These are phyloP conservation scores for Fusarium sp. DNA, from an alignment of 2,329 filamentous ascomycete genomes.

Conservation along the genomic window DNA sequence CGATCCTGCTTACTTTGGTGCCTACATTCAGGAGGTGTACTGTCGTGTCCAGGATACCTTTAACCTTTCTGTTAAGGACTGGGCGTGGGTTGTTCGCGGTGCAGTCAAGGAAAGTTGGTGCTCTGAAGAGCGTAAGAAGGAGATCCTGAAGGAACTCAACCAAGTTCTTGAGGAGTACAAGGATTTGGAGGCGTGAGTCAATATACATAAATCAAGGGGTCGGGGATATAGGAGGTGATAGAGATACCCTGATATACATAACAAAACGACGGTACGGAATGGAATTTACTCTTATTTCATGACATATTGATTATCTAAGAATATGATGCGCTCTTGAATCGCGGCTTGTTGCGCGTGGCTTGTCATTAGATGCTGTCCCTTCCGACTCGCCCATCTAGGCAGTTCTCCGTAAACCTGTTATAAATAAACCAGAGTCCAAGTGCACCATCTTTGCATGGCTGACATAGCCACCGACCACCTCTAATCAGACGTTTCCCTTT, in stretches of 20 bases:
- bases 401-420: neutral
- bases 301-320: conserved; percentile 11
- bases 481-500: neutral
- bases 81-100: conserved; percentile 71
- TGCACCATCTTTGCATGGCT: neutral
- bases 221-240: neutral
- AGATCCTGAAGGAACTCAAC: conserved; percentile 62
- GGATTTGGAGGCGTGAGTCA: conserved; percentile 1
- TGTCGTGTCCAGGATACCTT: conserved; percentile 80
- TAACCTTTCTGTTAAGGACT: conserved; percentile 70
- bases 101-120: conserved; percentile 79
- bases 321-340: conserved; percentile 9
- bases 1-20: conserved; percentile 80
- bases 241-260: conserved; percentile 20
- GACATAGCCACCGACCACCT: neutral
- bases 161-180: conserved; percentile 38
- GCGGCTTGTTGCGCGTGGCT: conserved; percentile 7
- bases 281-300: neutral
- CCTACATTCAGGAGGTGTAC: conserved; percentile 78
- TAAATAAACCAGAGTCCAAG: conserved; percentile 17
- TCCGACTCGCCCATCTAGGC: conserved; percentile 5
- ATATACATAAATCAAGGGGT: neutral
- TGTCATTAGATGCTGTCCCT: conserved; percentile 2
- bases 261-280: neutral
- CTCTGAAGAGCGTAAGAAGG: conserved; percentile 68